These are phyloP conservation scores for Niveomyces coronatus DNA, from an alignment of 2,329 filamentous ascomycete species.

Conservation along the genomic window DNA sequence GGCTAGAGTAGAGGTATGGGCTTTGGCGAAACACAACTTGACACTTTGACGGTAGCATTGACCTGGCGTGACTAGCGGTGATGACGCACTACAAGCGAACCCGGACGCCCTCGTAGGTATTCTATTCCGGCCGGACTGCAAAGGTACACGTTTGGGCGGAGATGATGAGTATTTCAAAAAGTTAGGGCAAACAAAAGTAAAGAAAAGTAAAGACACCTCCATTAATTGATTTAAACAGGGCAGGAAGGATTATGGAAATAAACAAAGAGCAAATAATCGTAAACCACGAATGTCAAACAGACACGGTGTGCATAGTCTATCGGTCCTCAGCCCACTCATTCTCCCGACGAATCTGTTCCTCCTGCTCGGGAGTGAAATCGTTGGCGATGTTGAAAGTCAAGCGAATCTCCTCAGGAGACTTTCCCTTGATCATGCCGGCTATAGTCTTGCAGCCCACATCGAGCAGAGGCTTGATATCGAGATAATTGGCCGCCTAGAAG, in stretches of 20 bases:
- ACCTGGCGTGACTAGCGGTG: too few species aligned
- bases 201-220: too few species aligned
- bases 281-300: not conserved
- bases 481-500: slow-evolving; percentile 82
- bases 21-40: too few species aligned
- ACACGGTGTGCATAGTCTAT: slow-evolving; percentile 29
- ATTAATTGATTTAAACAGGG: too few species aligned
- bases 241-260: slow-evolving; percentile 6
- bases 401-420: slow-evolving; percentile 96
- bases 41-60: too few species aligned
- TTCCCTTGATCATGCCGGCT: slow-evolving; percentile 99
- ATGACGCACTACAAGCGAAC: too few species aligned
- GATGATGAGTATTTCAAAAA: too few species aligned
- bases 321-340: slow-evolving; percentile 88
- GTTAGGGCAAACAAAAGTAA: too few species aligned
- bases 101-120: too few species aligned
- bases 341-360: slow-evolving; percentile 90
- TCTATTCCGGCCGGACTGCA: too few species aligned
- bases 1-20: too few species aligned
- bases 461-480: slow-evolving; percentile 96
- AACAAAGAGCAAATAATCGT: not conserved
- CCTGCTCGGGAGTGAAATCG: slow-evolving; percentile 97
- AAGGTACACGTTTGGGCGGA: too few species aligned
- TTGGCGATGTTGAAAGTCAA: slow-evolving; percentile 99
- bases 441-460: slow-evolving; percentile 99